These are phyloP conservation scores for Mycena albidolilacea DNA, from an alignment of 768 basidiomycete genomes.

Conservation along the genomic window DNA sequence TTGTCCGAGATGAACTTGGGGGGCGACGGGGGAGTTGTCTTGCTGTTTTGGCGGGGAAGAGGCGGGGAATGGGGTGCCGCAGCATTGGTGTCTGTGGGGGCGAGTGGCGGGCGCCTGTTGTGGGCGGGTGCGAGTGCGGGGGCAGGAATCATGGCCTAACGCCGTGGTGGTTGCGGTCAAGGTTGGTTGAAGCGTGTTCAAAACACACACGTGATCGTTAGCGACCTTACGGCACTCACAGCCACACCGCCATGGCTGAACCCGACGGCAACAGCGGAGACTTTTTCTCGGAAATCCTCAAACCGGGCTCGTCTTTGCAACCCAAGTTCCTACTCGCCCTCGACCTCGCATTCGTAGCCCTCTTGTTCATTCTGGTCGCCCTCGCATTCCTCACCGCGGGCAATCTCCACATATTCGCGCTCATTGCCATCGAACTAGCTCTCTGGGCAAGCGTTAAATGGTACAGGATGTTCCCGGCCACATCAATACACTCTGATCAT, in stretches of 20 bases:
- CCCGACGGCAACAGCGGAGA: conserved; percentile 1
- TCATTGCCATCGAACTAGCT: conserved; percentile 75
- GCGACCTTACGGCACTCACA: neutral
- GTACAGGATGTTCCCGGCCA: conserved; percentile 52
- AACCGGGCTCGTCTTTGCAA: conserved; percentile 83
- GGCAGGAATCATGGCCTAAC: conserved; percentile 53
- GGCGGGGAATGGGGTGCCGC: conserved; percentile 67
- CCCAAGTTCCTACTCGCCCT: conserved; percentile 76
- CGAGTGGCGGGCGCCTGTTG: conserved; percentile 54
- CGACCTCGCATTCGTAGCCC: conserved; percentile 70
- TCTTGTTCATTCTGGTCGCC: conserved; percentile 72
- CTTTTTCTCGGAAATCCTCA: conserved; percentile 73
- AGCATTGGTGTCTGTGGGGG: conserved; percentile 51
- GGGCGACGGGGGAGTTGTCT: conserved; percentile 85
- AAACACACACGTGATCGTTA: conserved; percentile 21
- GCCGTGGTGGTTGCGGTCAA: conserved; percentile 40
- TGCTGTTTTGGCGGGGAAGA: conserved; percentile 85
- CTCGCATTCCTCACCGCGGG: conserved; percentile 75
- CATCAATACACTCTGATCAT: conserved; percentile 34
- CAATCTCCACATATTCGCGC: conserved; percentile 75
- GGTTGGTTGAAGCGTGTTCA: neutral
- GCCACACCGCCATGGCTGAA: neutral
- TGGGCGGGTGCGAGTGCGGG: conserved; percentile 47
- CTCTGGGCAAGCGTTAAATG: conserved; percentile 89
- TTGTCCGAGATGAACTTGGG: conserved; percentile 83